Conservation (phyloP, 306 rosid species). For the Pyrus bretschneideri region DNA sequence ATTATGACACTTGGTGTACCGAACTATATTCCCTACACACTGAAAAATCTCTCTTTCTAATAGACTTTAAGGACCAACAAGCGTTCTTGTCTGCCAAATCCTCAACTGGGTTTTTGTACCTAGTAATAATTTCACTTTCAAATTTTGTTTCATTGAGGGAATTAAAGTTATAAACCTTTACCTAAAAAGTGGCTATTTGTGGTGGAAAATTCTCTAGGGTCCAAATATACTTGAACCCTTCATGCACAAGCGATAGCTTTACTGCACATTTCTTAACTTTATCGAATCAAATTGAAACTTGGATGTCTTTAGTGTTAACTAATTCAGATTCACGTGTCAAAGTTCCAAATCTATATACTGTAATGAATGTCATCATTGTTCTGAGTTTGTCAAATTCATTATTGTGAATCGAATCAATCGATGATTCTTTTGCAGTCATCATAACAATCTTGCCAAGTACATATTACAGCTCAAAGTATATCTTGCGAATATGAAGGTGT, state of each 20-base stretch:
- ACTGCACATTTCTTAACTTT: conserved; percentile 5
- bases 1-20: no score
- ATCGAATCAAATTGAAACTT: conserved; percentile 28
- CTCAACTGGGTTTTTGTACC: conserved; percentile 21
- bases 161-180: neutral
- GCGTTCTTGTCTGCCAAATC: conserved; percentile 19
- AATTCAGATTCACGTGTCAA: conserved; percentile 20
- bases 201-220: conserved; percentile 28
- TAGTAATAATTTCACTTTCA: conserved; percentile 20
- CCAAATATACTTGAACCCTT: conserved; percentile 23
- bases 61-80: conserved; percentile 10
- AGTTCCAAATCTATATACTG: conserved; percentile 8
- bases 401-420: neutral
- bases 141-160: conserved; percentile 19
- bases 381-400: conserved; percentile 6
- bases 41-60: neutral
- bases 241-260: conserved; percentile 4
- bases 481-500: neutral
- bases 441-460: neutral
- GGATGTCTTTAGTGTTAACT: conserved; percentile 20
- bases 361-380: conserved; percentile 21
- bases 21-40: no score
- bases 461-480: neutral
- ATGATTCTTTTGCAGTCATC: neutral
- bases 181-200: neutral